Percentiles rank a stretch among this genome's conserved stretches.
Evolutionary conservation across 179 eudicot genomes (phyloP).

Genomic region (Patellifolia procumbens): DNA sequence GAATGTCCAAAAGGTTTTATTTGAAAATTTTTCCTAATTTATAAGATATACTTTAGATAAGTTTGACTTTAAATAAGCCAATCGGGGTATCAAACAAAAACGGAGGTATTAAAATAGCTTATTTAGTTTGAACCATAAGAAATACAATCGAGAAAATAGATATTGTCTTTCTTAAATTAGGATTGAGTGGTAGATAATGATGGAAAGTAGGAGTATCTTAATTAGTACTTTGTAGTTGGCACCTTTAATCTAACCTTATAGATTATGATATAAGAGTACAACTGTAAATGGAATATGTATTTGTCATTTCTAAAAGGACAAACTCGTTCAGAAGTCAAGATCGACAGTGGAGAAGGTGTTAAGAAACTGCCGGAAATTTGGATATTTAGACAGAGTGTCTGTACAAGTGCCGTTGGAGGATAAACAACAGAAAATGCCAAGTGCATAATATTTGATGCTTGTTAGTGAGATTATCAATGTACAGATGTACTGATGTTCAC

Average conservation of each 20-base stretch:
- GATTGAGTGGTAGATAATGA: too few species aligned
- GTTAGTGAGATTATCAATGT: neutral
- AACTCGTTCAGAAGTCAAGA: conserved; percentile 3
- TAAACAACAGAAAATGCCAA: neutral
- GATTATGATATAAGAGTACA: neutral
- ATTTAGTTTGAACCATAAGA: too few species aligned
- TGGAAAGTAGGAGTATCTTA: too few species aligned
- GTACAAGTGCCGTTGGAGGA: neutral
- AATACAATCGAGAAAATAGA: too few species aligned
- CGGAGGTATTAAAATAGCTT: too few species aligned
- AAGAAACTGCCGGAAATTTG: neutral
- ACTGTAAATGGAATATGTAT: conserved; percentile 4
- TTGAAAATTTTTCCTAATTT: too few species aligned
- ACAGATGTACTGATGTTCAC: too few species aligned
- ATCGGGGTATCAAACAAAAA: too few species aligned
- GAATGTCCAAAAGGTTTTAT: too few species aligned
- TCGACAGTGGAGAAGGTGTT: neutral
- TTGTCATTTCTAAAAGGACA: conserved; percentile 25
- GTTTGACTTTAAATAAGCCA: too few species aligned
- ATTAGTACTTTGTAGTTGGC: neutral
- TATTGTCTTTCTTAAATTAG: too few species aligned
- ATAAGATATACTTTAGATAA: too few species aligned
- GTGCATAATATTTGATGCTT: neutral
- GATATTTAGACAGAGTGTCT: neutral
- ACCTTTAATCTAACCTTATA: neutral